Percentiles rank a stretch among this genome's conserved stretches.
These are phyloP conservation scores for Flaveria sonorensis DNA, from an alignment of 129 eudicot species.

Conservation along the genomic window DNA sequence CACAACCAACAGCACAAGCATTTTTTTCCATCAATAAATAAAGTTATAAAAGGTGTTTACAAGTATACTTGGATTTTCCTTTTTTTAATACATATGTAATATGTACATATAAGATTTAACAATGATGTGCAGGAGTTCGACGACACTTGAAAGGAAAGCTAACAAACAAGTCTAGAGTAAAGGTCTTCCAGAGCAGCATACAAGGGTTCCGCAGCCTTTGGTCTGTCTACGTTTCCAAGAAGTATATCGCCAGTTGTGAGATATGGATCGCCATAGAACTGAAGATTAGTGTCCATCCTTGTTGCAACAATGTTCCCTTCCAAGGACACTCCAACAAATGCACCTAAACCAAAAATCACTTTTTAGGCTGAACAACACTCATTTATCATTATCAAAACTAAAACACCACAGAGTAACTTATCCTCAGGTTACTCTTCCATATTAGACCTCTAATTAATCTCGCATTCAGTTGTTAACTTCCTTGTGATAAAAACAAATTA, in stretches of 20 bases:
- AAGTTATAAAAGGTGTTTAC: conserved; percentile 5
- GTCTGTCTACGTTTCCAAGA: conserved; percentile 85
- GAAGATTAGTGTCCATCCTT: conserved; percentile 87
- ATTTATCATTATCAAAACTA: neutral
- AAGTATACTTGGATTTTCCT: neutral
- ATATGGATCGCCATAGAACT: conserved; percentile 93
- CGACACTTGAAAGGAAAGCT: neutral
- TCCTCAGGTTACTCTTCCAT: conserved; percentile 11
- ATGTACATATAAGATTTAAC: conserved; percentile 19
- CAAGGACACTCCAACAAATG: conserved; percentile 92
- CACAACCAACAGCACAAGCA: too few species aligned
- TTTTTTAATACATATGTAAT: conserved; percentile 20
- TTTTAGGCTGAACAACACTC: too few species aligned
- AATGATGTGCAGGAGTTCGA: neutral
- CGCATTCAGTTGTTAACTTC: neutral
- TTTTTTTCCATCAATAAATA: neutral
- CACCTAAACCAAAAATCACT: conserved; percentile 52
- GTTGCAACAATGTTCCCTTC: conserved; percentile 91
- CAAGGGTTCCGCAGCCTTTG: conserved; percentile 92
- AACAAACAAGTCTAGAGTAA: conserved; percentile 42
- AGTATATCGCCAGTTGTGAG: conserved; percentile 83
- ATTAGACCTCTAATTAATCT: conserved; percentile 2
- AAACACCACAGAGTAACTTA: neutral
- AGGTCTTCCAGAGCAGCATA: conserved; percentile 78
- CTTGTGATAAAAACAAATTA: neutral